Percentiles rank a stretch among this genome's conserved stretches.
Conservation (phyloP, 352 stramenopile genomes). For the Phytophthora podocarpi region DNA sequence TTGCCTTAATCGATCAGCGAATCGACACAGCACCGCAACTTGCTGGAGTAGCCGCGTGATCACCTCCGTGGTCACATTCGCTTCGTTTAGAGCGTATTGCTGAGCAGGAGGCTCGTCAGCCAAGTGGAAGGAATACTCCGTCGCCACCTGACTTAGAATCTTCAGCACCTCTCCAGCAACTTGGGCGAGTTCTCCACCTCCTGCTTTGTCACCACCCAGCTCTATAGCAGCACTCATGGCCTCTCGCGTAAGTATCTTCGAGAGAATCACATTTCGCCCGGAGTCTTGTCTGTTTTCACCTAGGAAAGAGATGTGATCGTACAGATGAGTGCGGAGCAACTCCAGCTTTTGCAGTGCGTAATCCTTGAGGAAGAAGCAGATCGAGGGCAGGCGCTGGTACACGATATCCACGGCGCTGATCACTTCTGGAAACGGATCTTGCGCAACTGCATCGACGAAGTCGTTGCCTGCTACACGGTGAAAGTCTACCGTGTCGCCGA, state of each 20-base stretch:
- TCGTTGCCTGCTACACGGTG: conserved; percentile 43
- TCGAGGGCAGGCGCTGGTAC: conserved; percentile 40
- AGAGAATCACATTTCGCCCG: conserved; percentile 30
- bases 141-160: conserved; percentile 42
- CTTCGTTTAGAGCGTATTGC: conserved; percentile 35
- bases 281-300: conserved; percentile 14
- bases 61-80: conserved; percentile 28
- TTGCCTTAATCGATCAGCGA: conserved; percentile 37
- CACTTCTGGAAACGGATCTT: conserved; percentile 28
- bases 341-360: conserved; percentile 42
- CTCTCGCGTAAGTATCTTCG: conserved; percentile 20
- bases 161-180: conserved; percentile 37
- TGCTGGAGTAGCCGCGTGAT: conserved; percentile 36
- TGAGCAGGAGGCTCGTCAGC: conserved; percentile 7
- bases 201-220: conserved; percentile 23
- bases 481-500: conserved; percentile 43
- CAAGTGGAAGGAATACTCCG: conserved; percentile 40
- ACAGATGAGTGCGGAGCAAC: conserved; percentile 39
- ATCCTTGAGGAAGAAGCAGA: conserved; percentile 55
- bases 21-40: conserved; percentile 40
- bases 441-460: conserved; percentile 35
- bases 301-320: conserved; percentile 49
- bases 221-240: conserved; percentile 35
- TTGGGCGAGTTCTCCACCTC: conserved; percentile 20
- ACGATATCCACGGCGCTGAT: conserved; percentile 31